Conservation (phyloP, 257 asterid species). For the Solanum rostratum region DNA sequence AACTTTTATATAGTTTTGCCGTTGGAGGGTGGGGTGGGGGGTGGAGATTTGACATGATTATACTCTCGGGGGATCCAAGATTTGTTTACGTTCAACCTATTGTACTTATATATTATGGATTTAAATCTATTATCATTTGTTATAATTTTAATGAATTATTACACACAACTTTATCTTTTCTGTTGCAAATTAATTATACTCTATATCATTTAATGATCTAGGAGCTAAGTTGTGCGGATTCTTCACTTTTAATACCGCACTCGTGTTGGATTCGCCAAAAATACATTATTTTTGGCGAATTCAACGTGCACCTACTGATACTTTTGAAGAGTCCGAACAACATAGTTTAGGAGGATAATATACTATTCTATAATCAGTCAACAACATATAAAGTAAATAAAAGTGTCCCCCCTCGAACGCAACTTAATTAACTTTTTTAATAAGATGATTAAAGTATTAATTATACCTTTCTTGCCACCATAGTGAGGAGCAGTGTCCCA, state of each 20-base stretch:
- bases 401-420: neutral
- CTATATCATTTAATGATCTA: too few relatives aligned
- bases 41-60: neutral
- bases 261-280: too few relatives aligned
- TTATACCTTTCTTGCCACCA: slow-evolving; percentile 65
- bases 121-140: neutral
- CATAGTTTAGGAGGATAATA: too few relatives aligned
- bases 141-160: neutral
- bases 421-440: neutral
- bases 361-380: neutral
- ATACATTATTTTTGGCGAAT: too few relatives aligned
- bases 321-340: too few relatives aligned
- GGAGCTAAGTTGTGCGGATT: too few relatives aligned
- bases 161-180: neutral
- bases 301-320: too few relatives aligned
- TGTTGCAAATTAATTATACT: neutral
- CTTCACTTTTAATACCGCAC: too few relatives aligned
- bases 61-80: neutral
- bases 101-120: neutral
- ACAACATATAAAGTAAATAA: neutral
- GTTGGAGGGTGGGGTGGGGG: neutral
- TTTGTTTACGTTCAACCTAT: neutral
- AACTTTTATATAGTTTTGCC: neutral
- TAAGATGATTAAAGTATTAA: neutral
- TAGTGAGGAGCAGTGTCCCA: slow-evolving; percentile 94